Evolutionary conservation across 2,329 filamentous ascomycete genomes (phyloP), one percentile per base, ranked within the genome.

Genomic region (Talaromyces sp.): DNA sequence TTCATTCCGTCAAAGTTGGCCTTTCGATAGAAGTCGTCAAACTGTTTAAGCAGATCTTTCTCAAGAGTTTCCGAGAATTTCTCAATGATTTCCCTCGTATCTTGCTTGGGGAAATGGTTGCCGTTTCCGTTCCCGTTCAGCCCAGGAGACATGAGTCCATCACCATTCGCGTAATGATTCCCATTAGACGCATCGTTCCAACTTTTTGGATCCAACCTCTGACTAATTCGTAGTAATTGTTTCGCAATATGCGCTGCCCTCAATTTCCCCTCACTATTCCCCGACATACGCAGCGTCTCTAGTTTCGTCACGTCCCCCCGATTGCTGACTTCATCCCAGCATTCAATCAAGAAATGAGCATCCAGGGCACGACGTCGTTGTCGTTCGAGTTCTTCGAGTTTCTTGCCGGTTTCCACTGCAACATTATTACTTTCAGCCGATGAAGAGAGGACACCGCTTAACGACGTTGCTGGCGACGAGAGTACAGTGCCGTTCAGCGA

Each of bases 1-100:
- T 90, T 88, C 95, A 99, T 99, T 67, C 95, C 92, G 64, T 97
- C 91, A 69, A 96, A 97, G 74, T 97, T 96, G 67, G 96, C 91
- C 65, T 89, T 86, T 63, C 92, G 84, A 73, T 97, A 97, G 77
- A 93, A 97, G 69, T 95, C 91, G 78, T 99, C 95, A 75, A 99
- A 99, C 69, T 97, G 93, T 71, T 92, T 91, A 61, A 99, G 77
- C 39, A 99, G 79, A 69, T 99, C 94, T 70, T 97, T 96, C 74
- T 99, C 94, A 59, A 99, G 76, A 1, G 89, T 92, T 72, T 99
- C 94, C 25, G 92, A 89, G 73, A 97, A 99, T 72, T 96, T 97
- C 74, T 99, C 94, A 58, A 99, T 88, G 15, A 95, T 84, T 72
- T 97, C 92, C 62, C 91, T 84, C 2, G 91, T 94, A 68, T 93